Conservation (phyloP, 129 eudicot species). For the Chrysanthemum lavandulifolium region DNA sequence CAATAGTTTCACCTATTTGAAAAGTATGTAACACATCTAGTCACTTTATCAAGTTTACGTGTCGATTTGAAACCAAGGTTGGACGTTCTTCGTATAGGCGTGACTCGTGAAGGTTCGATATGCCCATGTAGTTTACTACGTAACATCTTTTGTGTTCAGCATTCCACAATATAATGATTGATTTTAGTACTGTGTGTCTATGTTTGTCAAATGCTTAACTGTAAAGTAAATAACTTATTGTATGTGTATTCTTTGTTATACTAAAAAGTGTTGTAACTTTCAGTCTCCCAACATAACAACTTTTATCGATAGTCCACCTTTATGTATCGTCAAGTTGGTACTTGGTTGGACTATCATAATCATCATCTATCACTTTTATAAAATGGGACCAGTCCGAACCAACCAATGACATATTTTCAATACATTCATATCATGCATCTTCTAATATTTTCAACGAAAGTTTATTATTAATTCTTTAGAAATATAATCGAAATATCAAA, state of each 20-base stretch:
- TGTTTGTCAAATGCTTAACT: constrained; percentile 9
- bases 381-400: constrained; percentile 23
- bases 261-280: constrained; percentile 21
- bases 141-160: background rate
- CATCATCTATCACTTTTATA: constrained; percentile 25
- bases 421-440: constrained; percentile 5
- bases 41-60: background rate
- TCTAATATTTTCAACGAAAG: constrained; percentile 1
- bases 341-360: constrained; percentile 29
- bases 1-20: background rate
- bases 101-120: background rate
- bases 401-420: background rate
- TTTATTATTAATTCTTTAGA: too few species aligned
- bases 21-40: background rate
- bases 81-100: background rate
- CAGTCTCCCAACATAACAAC: constrained; percentile 13
- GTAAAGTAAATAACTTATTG: constrained; percentile 17
- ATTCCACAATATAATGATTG: background rate
- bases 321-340: constrained; percentile 33
- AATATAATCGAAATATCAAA: background rate
- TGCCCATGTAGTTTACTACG: background rate
- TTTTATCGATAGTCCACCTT: constrained; percentile 32
- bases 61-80: background rate
- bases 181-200: background rate
- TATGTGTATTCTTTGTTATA: constrained; percentile 6